Evolutionary conservation across 345 rosid species (phyloP).

Genomic region (Capsella bursapastoris): DNA sequence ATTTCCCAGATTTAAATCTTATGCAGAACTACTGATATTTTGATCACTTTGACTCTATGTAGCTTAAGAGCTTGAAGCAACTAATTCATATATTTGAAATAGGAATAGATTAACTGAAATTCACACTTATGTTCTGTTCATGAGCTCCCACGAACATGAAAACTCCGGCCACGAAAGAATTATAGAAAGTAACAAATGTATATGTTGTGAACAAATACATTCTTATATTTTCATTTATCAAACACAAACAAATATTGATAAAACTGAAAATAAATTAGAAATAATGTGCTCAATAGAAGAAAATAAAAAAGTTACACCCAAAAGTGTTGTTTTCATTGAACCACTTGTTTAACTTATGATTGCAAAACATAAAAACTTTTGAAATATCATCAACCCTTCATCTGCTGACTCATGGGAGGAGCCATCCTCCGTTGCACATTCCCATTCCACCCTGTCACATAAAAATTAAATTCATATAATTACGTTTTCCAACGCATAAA

Average conservation of each 20-base stretch:
- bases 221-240: neutral
- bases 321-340: neutral
- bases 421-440: conserved; percentile 51
- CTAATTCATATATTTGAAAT: neutral
- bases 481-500: neutral
- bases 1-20: neutral
- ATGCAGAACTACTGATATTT: neutral
- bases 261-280: neutral
- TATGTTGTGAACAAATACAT: neutral
- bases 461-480: neutral
- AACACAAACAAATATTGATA: neutral
- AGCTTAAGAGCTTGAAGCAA: neutral
- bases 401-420: conserved; percentile 58
- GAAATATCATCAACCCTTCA: conserved; percentile 43
- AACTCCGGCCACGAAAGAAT: too few relatives aligned
- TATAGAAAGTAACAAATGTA: neutral
- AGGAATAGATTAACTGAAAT: conserved; percentile 1
- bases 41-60: neutral
- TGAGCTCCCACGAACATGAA: neutral
- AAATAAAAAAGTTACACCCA: neutral
- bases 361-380: conserved; percentile 1
- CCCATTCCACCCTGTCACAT: conserved; percentile 59
- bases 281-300: neutral
- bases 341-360: conserved; percentile 6
- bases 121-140: conserved; percentile 10